Evolutionary conservation across 2,329 filamentous ascomycete species (phyloP).

Genomic region (Arthroderma sp.): DNA sequence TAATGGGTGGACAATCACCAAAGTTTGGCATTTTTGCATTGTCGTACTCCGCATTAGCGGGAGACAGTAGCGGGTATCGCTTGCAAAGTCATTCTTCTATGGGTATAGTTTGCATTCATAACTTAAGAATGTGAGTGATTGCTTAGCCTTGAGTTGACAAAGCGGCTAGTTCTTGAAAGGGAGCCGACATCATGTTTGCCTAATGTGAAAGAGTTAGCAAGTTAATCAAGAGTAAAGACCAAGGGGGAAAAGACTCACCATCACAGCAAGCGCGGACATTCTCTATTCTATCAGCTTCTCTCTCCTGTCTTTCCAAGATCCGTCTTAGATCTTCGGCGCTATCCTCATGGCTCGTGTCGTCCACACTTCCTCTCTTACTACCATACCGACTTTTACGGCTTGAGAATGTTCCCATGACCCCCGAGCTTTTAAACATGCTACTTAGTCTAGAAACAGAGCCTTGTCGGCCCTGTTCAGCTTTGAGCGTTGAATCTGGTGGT

Average conservation of each 20-base stretch:
- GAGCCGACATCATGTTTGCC: slow-evolving; percentile 60
- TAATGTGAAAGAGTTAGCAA: slow-evolving; percentile 22
- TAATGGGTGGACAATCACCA: slow-evolving; percentile 1
- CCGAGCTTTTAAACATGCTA: slow-evolving; percentile 36
- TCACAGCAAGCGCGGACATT: slow-evolving; percentile 97
- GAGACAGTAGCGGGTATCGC: neutral
- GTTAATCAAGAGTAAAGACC: slow-evolving; percentile 15
- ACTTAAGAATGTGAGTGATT: slow-evolving; percentile 2
- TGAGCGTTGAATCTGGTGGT: slow-evolving; percentile 25
- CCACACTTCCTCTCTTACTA: slow-evolving; percentile 30
- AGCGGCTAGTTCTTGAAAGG: slow-evolving; percentile 31
- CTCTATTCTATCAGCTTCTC: slow-evolving; percentile 68
- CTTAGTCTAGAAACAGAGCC: slow-evolving; percentile 38
- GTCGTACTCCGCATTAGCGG: neutral
- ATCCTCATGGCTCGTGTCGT: slow-evolving; percentile 42
- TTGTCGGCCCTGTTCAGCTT: slow-evolving; percentile 27
- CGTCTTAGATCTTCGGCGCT: slow-evolving; percentile 72
- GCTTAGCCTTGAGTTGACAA: slow-evolving; percentile 27
- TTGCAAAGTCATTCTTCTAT: neutral
- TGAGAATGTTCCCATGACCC: slow-evolving; percentile 40
- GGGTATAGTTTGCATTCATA: neutral
- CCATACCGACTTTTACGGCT: slow-evolving; percentile 35
- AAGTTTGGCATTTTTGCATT: neutral
- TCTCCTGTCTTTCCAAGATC: slow-evolving; percentile 55
- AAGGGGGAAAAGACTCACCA: slow-evolving; percentile 49